Base-by-base conservation (phyloP, 2,329 filamentous ascomycete genomes). In the Phymatotrichopsis omnivora region DNA sequence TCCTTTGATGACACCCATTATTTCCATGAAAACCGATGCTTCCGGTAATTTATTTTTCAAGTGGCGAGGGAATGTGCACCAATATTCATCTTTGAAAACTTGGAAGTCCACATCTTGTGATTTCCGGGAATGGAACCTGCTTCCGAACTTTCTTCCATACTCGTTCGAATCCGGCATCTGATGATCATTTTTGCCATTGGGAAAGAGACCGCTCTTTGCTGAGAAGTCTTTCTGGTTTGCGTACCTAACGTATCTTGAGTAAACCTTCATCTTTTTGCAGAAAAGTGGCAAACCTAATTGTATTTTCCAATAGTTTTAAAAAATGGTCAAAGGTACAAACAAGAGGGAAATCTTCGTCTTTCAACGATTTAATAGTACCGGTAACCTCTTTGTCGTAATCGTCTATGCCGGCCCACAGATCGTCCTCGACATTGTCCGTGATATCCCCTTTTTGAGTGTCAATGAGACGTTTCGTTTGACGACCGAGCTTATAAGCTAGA, bases 1-100 rank as follows among this genome's bases (percentile, higher is more conserved):
- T 4, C 59, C 60, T 37, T 62, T 61, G 12, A 62, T 60, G 2
- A 61, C 56, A 12, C 60, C 60, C 54, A 62, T 60, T 8, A 62
- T 62, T 23, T 62, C 60, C 5, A 59, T 55, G 22, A 62, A 62
- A 2, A 60, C 56, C 7, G 61, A 52, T 20, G 56, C 54, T 1
- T 42, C 34, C 3, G 59, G 40, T 11, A 59, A 48, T 6, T 45
- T 40, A 20, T 42, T 41, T 3, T 51, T 56, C 2, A 52, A 30
- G 11, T 35, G 31, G 4, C 39, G 38, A 2, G 47, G 38, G 7
- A 61, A 47, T 7, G 34, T 46, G 2, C 47, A 49, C 60, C 60
- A 62, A 38, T 61, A 62, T 20, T 61, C 55, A 4, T 47, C 42
- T 33, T 54, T 57, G 43, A 62, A 62, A 22, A 53, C 30, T 3